Evolutionary conservation across 2,329 filamentous ascomycete species (phyloP).

Genomic region (Metarhizium album): DNA sequence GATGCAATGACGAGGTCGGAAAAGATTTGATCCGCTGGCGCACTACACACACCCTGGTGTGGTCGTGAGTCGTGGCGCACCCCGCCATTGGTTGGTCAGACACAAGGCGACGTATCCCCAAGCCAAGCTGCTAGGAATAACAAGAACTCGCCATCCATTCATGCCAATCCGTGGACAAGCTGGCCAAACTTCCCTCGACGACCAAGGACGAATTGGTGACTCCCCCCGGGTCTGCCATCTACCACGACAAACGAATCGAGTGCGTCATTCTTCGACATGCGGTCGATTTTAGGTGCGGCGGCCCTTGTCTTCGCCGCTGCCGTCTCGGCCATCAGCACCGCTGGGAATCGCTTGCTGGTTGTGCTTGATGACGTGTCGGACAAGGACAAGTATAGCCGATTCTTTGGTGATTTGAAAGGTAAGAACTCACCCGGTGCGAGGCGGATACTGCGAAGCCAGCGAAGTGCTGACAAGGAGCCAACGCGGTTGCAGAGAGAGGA

Average conservation of each 20-base stretch:
- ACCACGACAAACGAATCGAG: background rate
- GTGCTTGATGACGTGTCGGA: slow-evolving; percentile 75
- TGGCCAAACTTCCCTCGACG: background rate
- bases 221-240: background rate
- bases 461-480: slow-evolving; percentile 10
- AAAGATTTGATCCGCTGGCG: slow-evolving; percentile 1
- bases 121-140: slow-evolving; percentile 8
- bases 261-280: slow-evolving; percentile 40
- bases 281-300: slow-evolving; percentile 61
- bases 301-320: slow-evolving; percentile 55
- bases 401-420: slow-evolving; percentile 65
- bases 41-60: background rate
- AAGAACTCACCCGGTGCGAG: slow-evolving; percentile 17
- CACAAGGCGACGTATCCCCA: slow-evolving; percentile 27
- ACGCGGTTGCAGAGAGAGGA: slow-evolving; percentile 54
- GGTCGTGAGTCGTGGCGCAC: background rate
- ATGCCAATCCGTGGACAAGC: background rate
- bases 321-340: slow-evolving; percentile 66
- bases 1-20: background rate
- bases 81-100: background rate
- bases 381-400: slow-evolving; percentile 72
- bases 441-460: background rate
- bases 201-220: background rate
- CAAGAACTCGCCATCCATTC: too few relatives aligned
- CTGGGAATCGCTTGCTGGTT: slow-evolving; percentile 72